phyloP scores from a whole-genome alignment of 1,139 yeast species.

The Magnusiomyces fungicola region DNA sequence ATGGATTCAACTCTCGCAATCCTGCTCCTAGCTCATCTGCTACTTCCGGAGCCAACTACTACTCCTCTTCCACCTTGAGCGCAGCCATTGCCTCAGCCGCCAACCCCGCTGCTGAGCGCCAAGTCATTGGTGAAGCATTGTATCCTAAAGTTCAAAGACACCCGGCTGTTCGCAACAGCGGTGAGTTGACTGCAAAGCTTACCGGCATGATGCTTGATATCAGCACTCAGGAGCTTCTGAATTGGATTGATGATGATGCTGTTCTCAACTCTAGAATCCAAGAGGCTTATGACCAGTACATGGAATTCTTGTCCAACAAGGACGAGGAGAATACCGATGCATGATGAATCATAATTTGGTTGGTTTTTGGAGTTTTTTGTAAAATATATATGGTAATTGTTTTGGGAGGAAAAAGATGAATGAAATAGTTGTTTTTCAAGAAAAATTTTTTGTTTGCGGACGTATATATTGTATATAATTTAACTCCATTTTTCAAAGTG shows the following conservation, averaged over 20 bases:
- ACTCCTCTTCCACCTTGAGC: neutral
- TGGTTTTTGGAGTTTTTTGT: too few species aligned
- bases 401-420: too few species aligned
- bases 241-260: constrained; percentile 70
- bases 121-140: constrained; percentile 87
- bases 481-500: too few species aligned
- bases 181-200: constrained; percentile 86
- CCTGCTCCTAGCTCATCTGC: too few species aligned
- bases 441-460: too few species aligned
- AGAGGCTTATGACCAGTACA: constrained; percentile 87
- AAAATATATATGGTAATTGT: too few species aligned
- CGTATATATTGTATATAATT: too few species aligned
- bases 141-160: constrained; percentile 81
- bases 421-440: too few species aligned
- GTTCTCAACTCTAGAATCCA: constrained; percentile 77
- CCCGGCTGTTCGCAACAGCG: constrained; percentile 66
- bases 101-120: constrained; percentile 65
- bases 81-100: constrained; percentile 5
- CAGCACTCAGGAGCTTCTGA: constrained; percentile 76
- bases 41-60: neutral
- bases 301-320: constrained; percentile 38
- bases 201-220: constrained; percentile 94
- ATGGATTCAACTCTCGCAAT: too few species aligned
- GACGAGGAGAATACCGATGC: too few species aligned
- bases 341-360: too few species aligned